Conservation (phyloP, 1,284 basidiomycete genomes). For the Sphaerobolus stellatus region DNA sequence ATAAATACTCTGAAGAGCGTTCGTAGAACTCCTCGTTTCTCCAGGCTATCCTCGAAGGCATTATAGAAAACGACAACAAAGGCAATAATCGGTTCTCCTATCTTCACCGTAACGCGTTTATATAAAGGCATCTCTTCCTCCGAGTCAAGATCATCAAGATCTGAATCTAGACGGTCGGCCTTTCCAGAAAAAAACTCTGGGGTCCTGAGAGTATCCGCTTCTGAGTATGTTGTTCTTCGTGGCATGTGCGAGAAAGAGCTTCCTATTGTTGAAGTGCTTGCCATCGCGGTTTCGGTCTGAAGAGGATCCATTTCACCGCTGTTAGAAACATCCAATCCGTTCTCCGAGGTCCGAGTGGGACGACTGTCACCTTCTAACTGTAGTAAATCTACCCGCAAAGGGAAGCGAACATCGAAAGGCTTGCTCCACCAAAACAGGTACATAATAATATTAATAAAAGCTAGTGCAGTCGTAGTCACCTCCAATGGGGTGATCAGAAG, state of each 20-base stretch:
- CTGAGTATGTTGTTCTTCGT: not conserved
- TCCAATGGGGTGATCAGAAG: conserved; percentile 31
- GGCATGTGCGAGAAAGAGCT: not conserved
- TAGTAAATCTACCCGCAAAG: conserved; percentile 10
- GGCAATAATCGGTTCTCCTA: not conserved
- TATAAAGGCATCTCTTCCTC: not conserved
- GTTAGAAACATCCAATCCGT: too few species aligned
- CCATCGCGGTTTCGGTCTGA: too few species aligned
- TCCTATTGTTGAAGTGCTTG: too few species aligned
- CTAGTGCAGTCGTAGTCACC: conserved; percentile 28
- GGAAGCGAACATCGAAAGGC: conserved; percentile 22
- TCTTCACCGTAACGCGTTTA: not conserved
- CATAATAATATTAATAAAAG: conserved; percentile 25
- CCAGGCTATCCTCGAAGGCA: not conserved
- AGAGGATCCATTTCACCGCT: too few species aligned
- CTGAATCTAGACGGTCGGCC: too few species aligned
- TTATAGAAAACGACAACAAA: not conserved
- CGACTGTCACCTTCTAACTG: too few species aligned
- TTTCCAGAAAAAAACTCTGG: too few species aligned
- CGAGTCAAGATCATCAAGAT: not conserved
- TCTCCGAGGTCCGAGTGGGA: too few species aligned
- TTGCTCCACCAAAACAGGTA: conserved; percentile 39
- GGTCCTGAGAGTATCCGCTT: too few species aligned
- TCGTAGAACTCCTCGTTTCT: not conserved
- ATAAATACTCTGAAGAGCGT: too few species aligned